Evolutionary conservation across 352 stramenopile species (phyloP).

Genomic region (Phytophthora crassamura): DNA sequence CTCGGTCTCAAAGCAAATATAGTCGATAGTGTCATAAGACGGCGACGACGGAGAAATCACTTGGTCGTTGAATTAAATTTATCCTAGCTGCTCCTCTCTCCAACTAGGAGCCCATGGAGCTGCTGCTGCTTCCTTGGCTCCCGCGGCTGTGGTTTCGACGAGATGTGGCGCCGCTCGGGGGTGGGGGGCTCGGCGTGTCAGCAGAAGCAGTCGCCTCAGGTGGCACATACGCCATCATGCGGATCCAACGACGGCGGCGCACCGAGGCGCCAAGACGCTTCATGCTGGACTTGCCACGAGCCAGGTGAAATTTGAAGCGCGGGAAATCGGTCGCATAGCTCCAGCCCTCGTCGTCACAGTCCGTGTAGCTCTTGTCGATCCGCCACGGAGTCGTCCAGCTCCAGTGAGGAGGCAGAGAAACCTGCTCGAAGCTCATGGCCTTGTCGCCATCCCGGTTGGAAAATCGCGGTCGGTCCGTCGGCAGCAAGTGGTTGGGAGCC

Average conservation of each 20-base stretch:
- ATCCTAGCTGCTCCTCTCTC: neutral
- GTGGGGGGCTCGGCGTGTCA: conserved; percentile 19
- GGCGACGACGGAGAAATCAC: neutral
- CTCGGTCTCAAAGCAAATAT: neutral
- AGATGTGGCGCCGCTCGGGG: neutral
- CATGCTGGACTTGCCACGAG: conserved; percentile 80
- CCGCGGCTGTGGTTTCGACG: conserved; percentile 28
- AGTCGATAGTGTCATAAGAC: neutral
- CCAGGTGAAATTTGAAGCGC: conserved; percentile 85
- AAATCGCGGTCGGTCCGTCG: conserved; percentile 82
- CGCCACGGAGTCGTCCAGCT: conserved; percentile 88
- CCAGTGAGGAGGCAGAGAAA: conserved; percentile 76
- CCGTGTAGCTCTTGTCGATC: conserved; percentile 89
- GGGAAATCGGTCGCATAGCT: conserved; percentile 89
- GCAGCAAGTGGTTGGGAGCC: conserved; percentile 84
- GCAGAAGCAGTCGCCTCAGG: conserved; percentile 36
- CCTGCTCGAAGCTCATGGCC: conserved; percentile 80
- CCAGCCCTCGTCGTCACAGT: conserved; percentile 90
- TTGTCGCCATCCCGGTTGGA: conserved; percentile 84
- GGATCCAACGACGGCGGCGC: conserved; percentile 82
- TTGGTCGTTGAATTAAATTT: conserved; percentile 25
- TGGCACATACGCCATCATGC: conserved; percentile 85
- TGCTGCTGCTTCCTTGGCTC: conserved; percentile 40
- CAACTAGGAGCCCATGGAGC: conserved; percentile 37
- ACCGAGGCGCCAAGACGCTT: conserved; percentile 78